These are phyloP conservation scores for Zopfochytrium polystomum DNA, from an alignment of 371 early-diverging fungal species.

Conservation along the genomic window DNA sequence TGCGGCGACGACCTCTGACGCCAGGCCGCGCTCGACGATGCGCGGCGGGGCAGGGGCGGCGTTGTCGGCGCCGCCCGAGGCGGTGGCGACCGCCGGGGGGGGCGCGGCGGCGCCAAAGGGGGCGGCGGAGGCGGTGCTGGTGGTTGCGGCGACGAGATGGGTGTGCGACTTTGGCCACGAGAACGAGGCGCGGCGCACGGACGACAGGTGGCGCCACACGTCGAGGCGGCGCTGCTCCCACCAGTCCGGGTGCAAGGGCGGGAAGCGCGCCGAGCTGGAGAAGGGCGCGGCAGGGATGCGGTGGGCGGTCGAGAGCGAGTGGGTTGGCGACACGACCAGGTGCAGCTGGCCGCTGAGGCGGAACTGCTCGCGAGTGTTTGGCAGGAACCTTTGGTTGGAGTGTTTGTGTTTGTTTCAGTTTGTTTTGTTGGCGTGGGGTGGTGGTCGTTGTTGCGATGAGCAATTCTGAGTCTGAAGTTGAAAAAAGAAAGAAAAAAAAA, in stretches of 20 bases:
- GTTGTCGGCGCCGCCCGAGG: neutral
- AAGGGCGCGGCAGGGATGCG: conserved; percentile 20
- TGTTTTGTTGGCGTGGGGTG: too few relatives aligned
- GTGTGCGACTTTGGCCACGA: conserved; percentile 26
- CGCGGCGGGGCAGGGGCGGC: neutral
- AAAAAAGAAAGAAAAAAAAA: neutral
- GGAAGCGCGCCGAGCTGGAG: conserved; percentile 13
- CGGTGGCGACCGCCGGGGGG: neutral
- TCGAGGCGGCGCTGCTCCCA: conserved; percentile 32
- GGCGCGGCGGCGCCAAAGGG: neutral
- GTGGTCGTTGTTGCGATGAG: neutral
- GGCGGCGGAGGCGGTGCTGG: conserved; percentile 1
- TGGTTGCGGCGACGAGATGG: conserved; percentile 1
- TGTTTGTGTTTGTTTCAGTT: too few relatives aligned
- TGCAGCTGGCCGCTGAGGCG: conserved; percentile 35
- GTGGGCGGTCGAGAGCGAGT: conserved; percentile 20
- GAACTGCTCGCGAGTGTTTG: conserved; percentile 32
- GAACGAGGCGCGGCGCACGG: conserved; percentile 28
- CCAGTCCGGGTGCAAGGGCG: conserved; percentile 20
- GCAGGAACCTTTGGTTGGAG: conserved; percentile 40
- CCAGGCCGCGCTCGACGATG: too few relatives aligned
- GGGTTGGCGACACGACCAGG: conserved; percentile 27
- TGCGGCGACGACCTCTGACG: too few relatives aligned
- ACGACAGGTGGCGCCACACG: conserved; percentile 23
- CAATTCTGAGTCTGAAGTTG: neutral